These are phyloP conservation scores for Termitomyces sp. DNA, from an alignment of 768 basidiomycete genomes.

Conservation along the genomic window DNA sequence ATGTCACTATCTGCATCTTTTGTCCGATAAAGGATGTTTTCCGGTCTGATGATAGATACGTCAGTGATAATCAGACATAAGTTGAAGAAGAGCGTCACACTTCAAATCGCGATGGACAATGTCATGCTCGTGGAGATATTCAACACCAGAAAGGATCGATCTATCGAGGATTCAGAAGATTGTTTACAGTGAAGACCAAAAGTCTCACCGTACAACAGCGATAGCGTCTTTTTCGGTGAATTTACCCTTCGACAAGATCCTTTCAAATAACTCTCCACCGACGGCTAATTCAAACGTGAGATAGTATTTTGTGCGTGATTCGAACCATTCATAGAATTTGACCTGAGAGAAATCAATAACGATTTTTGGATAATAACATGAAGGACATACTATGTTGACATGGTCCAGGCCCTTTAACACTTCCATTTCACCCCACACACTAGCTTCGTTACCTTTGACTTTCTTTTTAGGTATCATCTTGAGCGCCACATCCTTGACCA, in stretches of 20 bases:
- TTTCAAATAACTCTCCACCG: constrained; percentile 92
- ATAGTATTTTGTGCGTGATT: constrained; percentile 90
- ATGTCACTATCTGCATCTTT: constrained; percentile 72
- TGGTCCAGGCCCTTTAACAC: constrained; percentile 87
- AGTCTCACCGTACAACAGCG: constrained; percentile 58
- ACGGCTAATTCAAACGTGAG: constrained; percentile 91
- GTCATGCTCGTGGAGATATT: constrained; percentile 85
- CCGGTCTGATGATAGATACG: constrained; percentile 50
- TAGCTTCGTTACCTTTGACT: constrained; percentile 84
- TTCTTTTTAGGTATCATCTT: constrained; percentile 96
- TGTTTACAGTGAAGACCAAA: not conserved
- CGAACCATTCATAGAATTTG: constrained; percentile 96
- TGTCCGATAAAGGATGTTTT: constrained; percentile 92
- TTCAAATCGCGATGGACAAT: constrained; percentile 98
- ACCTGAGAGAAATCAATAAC: constrained; percentile 42
- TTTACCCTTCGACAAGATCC: constrained; percentile 78
- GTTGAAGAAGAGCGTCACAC: constrained; percentile 29
- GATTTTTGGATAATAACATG: not conserved
- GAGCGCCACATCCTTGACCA: constrained; percentile 71
- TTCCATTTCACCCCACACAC: constrained; percentile 92
- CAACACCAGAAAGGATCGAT: constrained; percentile 78
- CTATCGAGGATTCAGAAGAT: constrained; percentile 28
- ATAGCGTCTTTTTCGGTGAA: constrained; percentile 94
- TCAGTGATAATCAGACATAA: not conserved
- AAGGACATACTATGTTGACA: constrained; percentile 72